Percentiles rank a stretch among this genome's conserved stretches.
Conservation (phyloP, 2,329 filamentous ascomycete genomes). For the Verruconis gallopava region DNA sequence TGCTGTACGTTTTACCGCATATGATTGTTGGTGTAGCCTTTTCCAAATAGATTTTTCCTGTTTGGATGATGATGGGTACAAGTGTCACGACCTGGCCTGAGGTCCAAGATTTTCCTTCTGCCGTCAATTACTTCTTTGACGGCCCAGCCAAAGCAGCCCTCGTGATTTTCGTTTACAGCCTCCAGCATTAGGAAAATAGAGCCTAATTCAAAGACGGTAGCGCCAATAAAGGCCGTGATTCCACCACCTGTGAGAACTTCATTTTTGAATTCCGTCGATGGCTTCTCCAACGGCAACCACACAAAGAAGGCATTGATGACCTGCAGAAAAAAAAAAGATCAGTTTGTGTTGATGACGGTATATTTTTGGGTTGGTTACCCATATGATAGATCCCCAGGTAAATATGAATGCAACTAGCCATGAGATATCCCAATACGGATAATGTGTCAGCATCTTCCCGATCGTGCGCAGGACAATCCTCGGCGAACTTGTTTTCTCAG, state of each 20-base stretch:
- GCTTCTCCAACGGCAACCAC: slow-evolving; percentile 45
- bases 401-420: slow-evolving; percentile 42
- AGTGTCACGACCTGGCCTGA: slow-evolving; percentile 8
- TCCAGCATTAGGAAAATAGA: slow-evolving; percentile 52
- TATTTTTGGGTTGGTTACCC: slow-evolving; percentile 34
- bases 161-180: slow-evolving; percentile 53
- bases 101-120: slow-evolving; percentile 2
- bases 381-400: slow-evolving; percentile 35
- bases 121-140: slow-evolving; percentile 28
- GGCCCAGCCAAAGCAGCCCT: slow-evolving; percentile 58
- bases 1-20: too few relatives aligned
- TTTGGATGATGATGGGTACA: slow-evolving; percentile 27
- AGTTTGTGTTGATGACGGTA: neutral
- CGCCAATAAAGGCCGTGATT: slow-evolving; percentile 52
- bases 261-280: slow-evolving; percentile 39
- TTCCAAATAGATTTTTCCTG: slow-evolving; percentile 20
- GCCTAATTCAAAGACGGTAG: slow-evolving; percentile 53
- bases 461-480: slow-evolving; percentile 26
- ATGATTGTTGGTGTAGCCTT: too few relatives aligned
- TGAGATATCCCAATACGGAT: slow-evolving; percentile 44
- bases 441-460: slow-evolving; percentile 36
- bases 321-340: slow-evolving; percentile 20
- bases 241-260: slow-evolving; percentile 45
- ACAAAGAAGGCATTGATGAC: slow-evolving; percentile 48
- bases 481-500: slow-evolving; percentile 21